phyloP scores from a whole-genome alignment of 768 basidiomycete genomes.

The Fibroporia radiculosa region DNA sequence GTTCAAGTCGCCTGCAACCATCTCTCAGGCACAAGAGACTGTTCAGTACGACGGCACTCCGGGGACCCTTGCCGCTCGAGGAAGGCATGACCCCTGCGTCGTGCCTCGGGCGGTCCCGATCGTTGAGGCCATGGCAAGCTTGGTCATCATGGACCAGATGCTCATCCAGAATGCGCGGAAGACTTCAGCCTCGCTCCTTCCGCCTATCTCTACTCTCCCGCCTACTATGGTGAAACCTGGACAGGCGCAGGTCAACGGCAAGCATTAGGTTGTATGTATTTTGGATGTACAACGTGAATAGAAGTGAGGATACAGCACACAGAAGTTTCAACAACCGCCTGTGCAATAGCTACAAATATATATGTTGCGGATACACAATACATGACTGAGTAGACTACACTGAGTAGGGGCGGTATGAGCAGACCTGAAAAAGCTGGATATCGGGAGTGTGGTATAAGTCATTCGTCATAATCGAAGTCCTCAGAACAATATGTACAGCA shows the following conservation, averaged over 20 bases:
- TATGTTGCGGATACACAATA: background rate
- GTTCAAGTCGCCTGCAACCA: conserved; percentile 98
- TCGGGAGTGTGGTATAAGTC: conserved; percentile 5
- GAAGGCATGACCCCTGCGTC: conserved; percentile 95
- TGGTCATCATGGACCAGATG: conserved; percentile 92
- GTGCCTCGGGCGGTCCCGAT: conserved; percentile 96
- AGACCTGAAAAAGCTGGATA: conserved; percentile 3
- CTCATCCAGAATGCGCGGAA: conserved; percentile 83
- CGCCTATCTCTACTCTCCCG: conserved; percentile 81
- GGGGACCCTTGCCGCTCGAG: conserved; percentile 83
- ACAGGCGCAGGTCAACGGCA: background rate
- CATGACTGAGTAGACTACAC: conserved; percentile 1
- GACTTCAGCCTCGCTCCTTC: conserved; percentile 69
- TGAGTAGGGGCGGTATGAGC: background rate
- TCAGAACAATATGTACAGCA: conserved; percentile 48
- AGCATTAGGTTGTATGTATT: background rate
- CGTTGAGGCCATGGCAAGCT: conserved; percentile 94
- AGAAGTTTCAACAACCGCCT: conserved; percentile 1
- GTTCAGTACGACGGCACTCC: conserved; percentile 90
- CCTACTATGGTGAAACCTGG: conserved; percentile 79
- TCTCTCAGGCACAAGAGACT: conserved; percentile 85
- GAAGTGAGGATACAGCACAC: background rate
- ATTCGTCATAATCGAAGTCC: conserved; percentile 45
- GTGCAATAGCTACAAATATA: background rate
- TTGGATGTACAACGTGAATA: too few species aligned